Evolutionary conservation across 139 green algal species (phyloP).

Genomic region (Microglena sp.): DNA sequence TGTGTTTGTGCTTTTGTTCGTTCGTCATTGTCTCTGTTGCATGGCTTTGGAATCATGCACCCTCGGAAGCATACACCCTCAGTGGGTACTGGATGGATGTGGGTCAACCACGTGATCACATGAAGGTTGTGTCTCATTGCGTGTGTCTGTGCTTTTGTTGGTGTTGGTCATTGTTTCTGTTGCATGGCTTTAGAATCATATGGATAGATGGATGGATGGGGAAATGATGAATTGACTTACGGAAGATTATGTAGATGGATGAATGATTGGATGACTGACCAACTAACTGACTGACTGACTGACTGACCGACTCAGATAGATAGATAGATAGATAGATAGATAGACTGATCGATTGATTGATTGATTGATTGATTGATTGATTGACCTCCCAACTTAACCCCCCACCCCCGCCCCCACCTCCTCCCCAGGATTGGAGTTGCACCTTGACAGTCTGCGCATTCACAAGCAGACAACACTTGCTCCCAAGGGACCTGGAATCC

Average conservation of each 20-base stretch:
- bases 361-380: background rate
- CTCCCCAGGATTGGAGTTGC: constrained; percentile 64
- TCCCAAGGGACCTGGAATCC: constrained; percentile 32
- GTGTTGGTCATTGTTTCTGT: background rate
- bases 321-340: too few relatives aligned
- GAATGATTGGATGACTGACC: background rate
- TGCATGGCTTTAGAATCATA: background rate
- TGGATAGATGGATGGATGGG: too few relatives aligned
- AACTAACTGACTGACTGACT: too few relatives aligned
- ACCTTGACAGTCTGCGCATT: constrained; percentile 70
- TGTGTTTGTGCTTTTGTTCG: background rate
- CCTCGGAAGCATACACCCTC: constrained; percentile 75
- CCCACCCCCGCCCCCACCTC: background rate
- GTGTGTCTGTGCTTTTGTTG: background rate
- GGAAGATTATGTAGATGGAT: too few relatives aligned
- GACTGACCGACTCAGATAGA: too few relatives aligned
- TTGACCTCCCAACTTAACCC: too few relatives aligned
- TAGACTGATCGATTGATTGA: too few relatives aligned
- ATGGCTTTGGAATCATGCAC: too few relatives aligned
- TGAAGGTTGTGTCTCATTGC: constrained; percentile 28
- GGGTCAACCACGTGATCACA: constrained; percentile 91
- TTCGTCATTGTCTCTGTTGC: background rate
- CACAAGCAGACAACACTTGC: constrained; percentile 41
- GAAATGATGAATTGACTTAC: too few relatives aligned
- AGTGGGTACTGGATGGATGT: constrained; percentile 98